phyloP scores from a whole-genome alignment of 225 moss, liverwort and hornwort species.

The Straminergon stramineum region DNA sequence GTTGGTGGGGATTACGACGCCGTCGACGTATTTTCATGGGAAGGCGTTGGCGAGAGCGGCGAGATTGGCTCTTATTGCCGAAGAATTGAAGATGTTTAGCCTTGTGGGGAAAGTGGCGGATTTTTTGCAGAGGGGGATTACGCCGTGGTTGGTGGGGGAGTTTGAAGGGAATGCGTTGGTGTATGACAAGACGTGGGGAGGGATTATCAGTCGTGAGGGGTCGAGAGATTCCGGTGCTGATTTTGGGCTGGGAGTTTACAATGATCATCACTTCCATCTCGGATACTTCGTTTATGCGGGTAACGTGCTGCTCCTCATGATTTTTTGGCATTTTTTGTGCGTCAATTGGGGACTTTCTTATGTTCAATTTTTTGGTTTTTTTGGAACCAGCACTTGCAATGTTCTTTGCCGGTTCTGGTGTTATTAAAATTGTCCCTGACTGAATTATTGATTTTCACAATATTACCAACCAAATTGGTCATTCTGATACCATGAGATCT shows the following conservation, averaged over 20 bases:
- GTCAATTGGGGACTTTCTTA: neutral
- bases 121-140: conserved; percentile 51
- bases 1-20: conserved; percentile 34
- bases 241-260: conserved; percentile 80
- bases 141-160: conserved; percentile 66
- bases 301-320: neutral
- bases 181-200: conserved; percentile 83
- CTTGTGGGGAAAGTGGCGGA: conserved; percentile 45
- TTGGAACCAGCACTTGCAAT: neutral
- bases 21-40: conserved; percentile 82
- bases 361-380: neutral
- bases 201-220: conserved; percentile 72
- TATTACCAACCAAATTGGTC: neutral
- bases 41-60: conserved; percentile 85
- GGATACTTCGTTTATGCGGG: conserved; percentile 95
- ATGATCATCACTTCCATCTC: conserved; percentile 91
- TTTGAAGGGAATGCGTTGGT: conserved; percentile 64
- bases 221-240: conserved; percentile 68
- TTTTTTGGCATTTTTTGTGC: neutral
- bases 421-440: neutral
- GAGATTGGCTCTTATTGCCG: conserved; percentile 73
- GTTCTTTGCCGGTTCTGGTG: neutral
- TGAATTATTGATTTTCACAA: neutral
- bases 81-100: conserved; percentile 43
- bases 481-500: neutral